Evolutionary conservation across 2,329 filamentous ascomycete genomes (phyloP), one percentile per base, ranked within the genome.

Genomic region (Ophiostoma perfectum): DNA sequence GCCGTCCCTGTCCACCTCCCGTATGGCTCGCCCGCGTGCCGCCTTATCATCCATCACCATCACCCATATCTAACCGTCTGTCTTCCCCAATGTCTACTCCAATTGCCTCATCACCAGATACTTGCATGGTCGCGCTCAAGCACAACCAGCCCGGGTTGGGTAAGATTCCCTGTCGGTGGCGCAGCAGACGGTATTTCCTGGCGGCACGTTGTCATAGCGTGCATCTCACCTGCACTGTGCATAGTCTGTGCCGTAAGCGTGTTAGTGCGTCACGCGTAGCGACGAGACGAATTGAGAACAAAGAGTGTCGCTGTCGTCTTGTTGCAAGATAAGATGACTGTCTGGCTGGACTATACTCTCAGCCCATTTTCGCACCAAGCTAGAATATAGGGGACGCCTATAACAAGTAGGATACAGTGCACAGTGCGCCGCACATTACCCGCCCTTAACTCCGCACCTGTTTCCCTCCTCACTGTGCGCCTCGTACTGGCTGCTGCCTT

Each of bases 161-260:
- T 39, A 27, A 47, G 27, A 44, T 38, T 60, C 66, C 60, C 64
- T 67, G 27, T 27, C 27, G 36, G 66, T 67, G 66, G 66, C 66
- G 66, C 66, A 67, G 66, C 66, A 65, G 66, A 60, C 66, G 66
- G 66, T 67, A 60, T 63, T 49, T 27, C 64, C 44, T 67, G 64
- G 66, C 66, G 62, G 66, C 60, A 41, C 45, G 62, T 36, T 55
- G 66, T 60, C 39, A 47, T 64, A 42, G 47, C 11, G 36, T 55
- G 39, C 39, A 63, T 63, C 66, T 49, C 42, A 63, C 44, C 27
- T 27, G 18, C 65, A 38, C 47, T 52, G 47, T 55, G 49, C 27
- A 27, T 55, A 9, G 49, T 55, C n/a, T 55, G 49, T 47, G 12
- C 49, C 49, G 49, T 55, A 55, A 55, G 49, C 49, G 49, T 55